Percentiles rank a stretch among this genome's conserved stretches.
phyloP scores from a whole-genome alignment of 2,329 filamentous ascomycete genomes.

The Hypocrella siamensis region DNA sequence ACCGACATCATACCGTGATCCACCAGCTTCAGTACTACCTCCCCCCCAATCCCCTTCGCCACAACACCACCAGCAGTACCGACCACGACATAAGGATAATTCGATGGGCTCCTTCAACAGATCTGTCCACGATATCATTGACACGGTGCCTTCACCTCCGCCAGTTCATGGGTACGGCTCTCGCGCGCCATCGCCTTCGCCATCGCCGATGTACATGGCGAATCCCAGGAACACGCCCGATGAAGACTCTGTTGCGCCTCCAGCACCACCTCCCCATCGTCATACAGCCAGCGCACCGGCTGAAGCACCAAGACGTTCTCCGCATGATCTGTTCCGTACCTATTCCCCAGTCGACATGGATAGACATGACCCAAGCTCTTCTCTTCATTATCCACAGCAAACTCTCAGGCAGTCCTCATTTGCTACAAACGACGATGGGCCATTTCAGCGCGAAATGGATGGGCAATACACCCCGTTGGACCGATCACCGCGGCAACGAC shows the following conservation, averaged over 20 bases:
- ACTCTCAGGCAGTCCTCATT: slow-evolving; percentile 23
- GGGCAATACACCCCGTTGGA: slow-evolving; percentile 37
- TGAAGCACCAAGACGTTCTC: slow-evolving; percentile 15
- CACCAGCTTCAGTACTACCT: slow-evolving; percentile 9
- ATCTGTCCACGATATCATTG: slow-evolving; percentile 7
- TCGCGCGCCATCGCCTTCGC: slow-evolving; percentile 15
- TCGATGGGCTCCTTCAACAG: slow-evolving; percentile 14
- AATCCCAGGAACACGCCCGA: slow-evolving; percentile 12
- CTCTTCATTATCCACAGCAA: slow-evolving; percentile 13
- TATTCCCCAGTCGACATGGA: slow-evolving; percentile 13
- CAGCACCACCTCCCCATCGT: slow-evolving; percentile 70
- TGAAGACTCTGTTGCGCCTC: slow-evolving; percentile 54
- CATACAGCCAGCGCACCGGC: slow-evolving; percentile 30
- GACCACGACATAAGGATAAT: slow-evolving; percentile 6
- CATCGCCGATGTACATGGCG: slow-evolving; percentile 8
- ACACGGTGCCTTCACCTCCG: slow-evolving; percentile 7
- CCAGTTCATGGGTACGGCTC: slow-evolving; percentile 14
- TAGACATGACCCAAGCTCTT: slow-evolving; percentile 19
- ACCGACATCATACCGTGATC: slow-evolving; percentile 37
- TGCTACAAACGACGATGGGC: slow-evolving; percentile 22
- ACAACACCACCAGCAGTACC: slow-evolving; percentile 6
- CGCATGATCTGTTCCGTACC: slow-evolving; percentile 19
- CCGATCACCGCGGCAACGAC: slow-evolving; percentile 51
- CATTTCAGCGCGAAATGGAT: slow-evolving; percentile 5
- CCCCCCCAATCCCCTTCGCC: slow-evolving; percentile 7